Percentiles rank a stretch among this genome's conserved stretches.
Evolutionary conservation across 495 filamentous ascomycete species (phyloP).

Genomic region (Corynascus novoguineensis): DNA sequence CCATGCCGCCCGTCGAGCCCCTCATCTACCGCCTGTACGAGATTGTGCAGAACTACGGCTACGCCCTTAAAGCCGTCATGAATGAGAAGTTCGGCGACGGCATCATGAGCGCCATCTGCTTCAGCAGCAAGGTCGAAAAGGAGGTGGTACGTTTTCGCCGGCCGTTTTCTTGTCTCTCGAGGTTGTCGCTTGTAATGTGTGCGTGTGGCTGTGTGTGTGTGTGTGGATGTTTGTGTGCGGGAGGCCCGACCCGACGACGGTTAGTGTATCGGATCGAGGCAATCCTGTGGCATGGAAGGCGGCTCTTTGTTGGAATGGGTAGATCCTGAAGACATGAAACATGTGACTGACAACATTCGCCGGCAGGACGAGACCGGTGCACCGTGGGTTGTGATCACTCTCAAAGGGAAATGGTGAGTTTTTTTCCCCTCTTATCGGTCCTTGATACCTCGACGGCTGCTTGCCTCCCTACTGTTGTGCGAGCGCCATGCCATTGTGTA

Average conservation of each 20-base stretch:
- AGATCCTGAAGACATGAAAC: no score
- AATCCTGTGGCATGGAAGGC: no score
- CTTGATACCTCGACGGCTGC: no score
- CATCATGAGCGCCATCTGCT: slow-evolving; percentile 96
- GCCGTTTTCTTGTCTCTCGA: neutral
- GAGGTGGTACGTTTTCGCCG: slow-evolving; percentile 50
- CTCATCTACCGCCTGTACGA: slow-evolving; percentile 93
- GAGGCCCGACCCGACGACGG: no score
- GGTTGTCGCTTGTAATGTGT: no score
- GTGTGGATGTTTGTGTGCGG: no score
- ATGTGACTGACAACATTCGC: neutral
- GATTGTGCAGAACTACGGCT: slow-evolving; percentile 97
- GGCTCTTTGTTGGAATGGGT: no score
- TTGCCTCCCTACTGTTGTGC: neutral
- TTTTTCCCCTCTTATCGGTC: neutral
- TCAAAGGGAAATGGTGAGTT: slow-evolving; percentile 89
- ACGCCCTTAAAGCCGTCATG: slow-evolving; percentile 91
- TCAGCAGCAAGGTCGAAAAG: slow-evolving; percentile 92
- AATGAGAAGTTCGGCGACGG: slow-evolving; percentile 99
- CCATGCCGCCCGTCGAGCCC: slow-evolving; percentile 93
- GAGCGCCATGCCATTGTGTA: no score
- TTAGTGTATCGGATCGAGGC: neutral
- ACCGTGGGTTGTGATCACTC: slow-evolving; percentile 76
- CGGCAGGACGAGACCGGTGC: slow-evolving; percentile 62
- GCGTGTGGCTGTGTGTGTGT: no score